Evolutionary conservation across 2,329 filamentous ascomycete species (phyloP), one percentile per base, ranked within the genome.

Genomic region (Arthrobotrys conoides): DNA sequence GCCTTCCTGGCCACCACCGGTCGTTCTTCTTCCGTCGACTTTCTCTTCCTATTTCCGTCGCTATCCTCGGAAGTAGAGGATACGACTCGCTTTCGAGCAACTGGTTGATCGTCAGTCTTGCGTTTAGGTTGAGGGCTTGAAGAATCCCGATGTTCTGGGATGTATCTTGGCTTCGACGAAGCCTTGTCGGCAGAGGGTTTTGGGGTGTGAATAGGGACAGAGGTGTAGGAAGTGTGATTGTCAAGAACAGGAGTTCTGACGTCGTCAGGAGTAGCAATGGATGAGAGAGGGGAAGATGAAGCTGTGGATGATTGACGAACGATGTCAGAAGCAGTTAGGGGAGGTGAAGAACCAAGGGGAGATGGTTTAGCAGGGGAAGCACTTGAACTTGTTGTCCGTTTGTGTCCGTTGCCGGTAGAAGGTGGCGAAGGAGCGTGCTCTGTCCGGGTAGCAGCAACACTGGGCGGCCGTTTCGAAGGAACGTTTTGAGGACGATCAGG

Each of bases 301-400:
- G 75, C 68, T 24, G 75, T 72, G 14, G 75, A 78, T 22, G 75
- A 78, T 53, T 71, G 75, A 22, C 75, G 75, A 8, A 27, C 64
- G 6, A 68, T 27, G 24, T 77, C 73, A 38, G 73, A 76, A 12
- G 67, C 64, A 33, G 68, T 82, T 33, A 82, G 79, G 12, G 81
- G 81, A 22, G 80, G 81, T 3, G 81, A 82, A 20, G 80, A 82
- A 18, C 80, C 81, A 18, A 82, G 72, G 1, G 81, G 81, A 36
- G 81, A 82, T 18, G 80, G 81, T 51, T 82, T 82, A 20, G 81
- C 75, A 12, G 81, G 81, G 8, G 81, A 82, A 57, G 81, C 81
- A 66, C 81, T 82, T 12, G 80, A 80, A 66, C 81, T 81, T 27
- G 75, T 61, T 9, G 63, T 78, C 33, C 75, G 48, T 48, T 71